Base-by-base conservation (phyloP, 768 basidiomycete genomes). In the Boletus reticulatus region DNA sequence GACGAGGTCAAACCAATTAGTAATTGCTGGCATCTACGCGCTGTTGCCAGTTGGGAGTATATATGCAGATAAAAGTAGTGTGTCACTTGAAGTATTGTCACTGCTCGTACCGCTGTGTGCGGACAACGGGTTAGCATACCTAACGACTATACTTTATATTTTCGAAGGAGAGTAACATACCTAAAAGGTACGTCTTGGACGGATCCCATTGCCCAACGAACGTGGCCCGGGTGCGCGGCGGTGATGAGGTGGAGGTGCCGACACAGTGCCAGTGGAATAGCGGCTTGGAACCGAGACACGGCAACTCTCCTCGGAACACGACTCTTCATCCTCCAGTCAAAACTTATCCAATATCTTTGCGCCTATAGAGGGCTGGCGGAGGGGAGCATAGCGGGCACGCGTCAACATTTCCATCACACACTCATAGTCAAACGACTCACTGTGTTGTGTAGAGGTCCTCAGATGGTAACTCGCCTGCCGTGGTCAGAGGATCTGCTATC, bases 1-100 rank as follows among this genome's bases (percentile, higher is more conserved):
- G 82, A 85, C 48, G 78, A 83, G 57, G 67, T 78, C 29, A 74
- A 69, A 39, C 74, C 68, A 4, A 46, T 62, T 37, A 42, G 14
- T 6, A 45, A 20, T 19, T 9, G 13, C 10, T 48, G 27, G 22
- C 19, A 9, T 39, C 27, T 6, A 29, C 20, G 22, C 9, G 22
- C 27, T 37, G 45, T 9, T 16, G n/a, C 6, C 17, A 17, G 52
- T 39, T 14, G 3, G 10, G 16, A 16, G 37, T 9, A 32, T 16
- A n/a, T n/a, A n/a, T n/a, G n/a, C n/a, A n/a, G n/a, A n/a, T n/a
- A n/a, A n/a, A n/a, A n/a, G n/a, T n/a, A n/a, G n/a, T n/a, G n/a
- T n/a, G n/a, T n/a, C n/a, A n/a, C n/a, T n/a, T n/a, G n/a, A n/a
- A n/a, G n/a, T n/a, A n/a, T n/a, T n/a, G n/a, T n/a, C n/a, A n/a